Base-by-base conservation (phyloP, 495 filamentous ascomycete species). In the Baudoinia panamericana region DNA sequence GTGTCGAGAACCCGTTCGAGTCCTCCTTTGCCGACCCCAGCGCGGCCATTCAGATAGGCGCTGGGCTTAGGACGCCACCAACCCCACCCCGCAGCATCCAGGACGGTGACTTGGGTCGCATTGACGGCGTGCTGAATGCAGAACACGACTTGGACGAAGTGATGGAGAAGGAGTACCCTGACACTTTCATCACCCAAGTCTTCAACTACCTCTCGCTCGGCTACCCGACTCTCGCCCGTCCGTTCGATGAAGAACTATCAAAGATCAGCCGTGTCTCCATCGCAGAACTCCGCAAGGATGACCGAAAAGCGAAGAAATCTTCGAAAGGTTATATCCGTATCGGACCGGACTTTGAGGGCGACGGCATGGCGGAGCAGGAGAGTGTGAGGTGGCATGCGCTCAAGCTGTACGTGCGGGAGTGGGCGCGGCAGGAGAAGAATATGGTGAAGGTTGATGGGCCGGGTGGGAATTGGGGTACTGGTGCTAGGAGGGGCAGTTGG, bases 141-240 rank as follows among this genome's bases (percentile, higher is more conserved):
- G 46, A 49, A 23, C 40, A 30, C 22, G 29, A 36, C 0, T 30
- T 51, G 30, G 57, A 59, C 36, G 7, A 74, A 28, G 53, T 65
- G 23, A 67, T 80, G 27, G 64, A 73, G 10, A 60, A 65, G 33
- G 83, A 90, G 54, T 85, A 86, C 50, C 58, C 76, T 42, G 83
- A 93, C 57, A 67, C 61, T n/a, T 88, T 93, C 61, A 73, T 94
- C 28, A 92, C 84, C 2, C 86, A 95, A 58, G 84, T 95, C 13
- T 95, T 87, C 65, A 93, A 95, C 56, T 95, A 95, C 61, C 68
- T 95, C 11, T 92, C 84, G 1, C 70, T 95, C 16, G 86, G 87
- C 3, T 95, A 92, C 56, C 84, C 86, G 6, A 75, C 81, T 12
- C 69, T 86, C 19, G 87, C 85, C 9, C 73, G 80, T 10, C 71